Evolutionary conservation across 345 rosid genomes (phyloP).

Genomic region (Euphorbia pulcherrima): DNA sequence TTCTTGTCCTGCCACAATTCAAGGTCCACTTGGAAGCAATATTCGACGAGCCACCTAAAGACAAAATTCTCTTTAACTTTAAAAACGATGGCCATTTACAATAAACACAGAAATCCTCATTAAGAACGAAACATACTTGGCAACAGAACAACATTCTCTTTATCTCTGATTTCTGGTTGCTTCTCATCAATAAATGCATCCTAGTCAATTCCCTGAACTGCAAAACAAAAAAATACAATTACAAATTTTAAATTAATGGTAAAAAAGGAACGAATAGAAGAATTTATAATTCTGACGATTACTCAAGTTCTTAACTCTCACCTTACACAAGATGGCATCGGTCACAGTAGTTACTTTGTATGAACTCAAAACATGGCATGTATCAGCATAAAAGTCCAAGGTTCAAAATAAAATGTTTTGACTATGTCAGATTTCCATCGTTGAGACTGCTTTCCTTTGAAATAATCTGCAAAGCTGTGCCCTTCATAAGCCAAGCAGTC

Average conservation of each 20-base stretch:
- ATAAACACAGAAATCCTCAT: not conserved
- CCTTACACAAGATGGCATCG: slow-evolving; percentile 17
- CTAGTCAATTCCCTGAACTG: slow-evolving; percentile 14
- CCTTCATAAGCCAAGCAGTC: slow-evolving; percentile 72
- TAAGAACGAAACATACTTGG: slow-evolving; percentile 19
- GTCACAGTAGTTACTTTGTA: slow-evolving; percentile 22
- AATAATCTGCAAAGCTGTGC: slow-evolving; percentile 54
- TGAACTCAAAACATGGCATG: slow-evolving; percentile 14
- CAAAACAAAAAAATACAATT: slow-evolving; percentile 10
- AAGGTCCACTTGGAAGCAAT: slow-evolving; percentile 3
- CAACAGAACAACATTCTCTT: slow-evolving; percentile 15
- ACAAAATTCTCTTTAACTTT: slow-evolving; percentile 11
- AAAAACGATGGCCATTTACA: not conserved
- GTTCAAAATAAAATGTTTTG: slow-evolving; percentile 18
- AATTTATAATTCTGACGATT: not conserved
- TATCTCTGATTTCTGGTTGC: slow-evolving; percentile 10
- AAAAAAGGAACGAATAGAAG: not conserved
- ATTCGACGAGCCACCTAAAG: slow-evolving; percentile 12
- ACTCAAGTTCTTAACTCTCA: slow-evolving; percentile 11
- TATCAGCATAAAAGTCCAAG: slow-evolving; percentile 15
- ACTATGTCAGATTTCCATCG: slow-evolving; percentile 27
- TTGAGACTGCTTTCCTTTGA: slow-evolving; percentile 44
- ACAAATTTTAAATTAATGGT: slow-evolving; percentile 7
- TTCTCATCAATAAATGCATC: slow-evolving; percentile 12
- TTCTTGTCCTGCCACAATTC: not conserved